These are phyloP conservation scores for Podila horticola DNA, from an alignment of 192 early-diverging fungal species.

Conservation along the genomic window DNA sequence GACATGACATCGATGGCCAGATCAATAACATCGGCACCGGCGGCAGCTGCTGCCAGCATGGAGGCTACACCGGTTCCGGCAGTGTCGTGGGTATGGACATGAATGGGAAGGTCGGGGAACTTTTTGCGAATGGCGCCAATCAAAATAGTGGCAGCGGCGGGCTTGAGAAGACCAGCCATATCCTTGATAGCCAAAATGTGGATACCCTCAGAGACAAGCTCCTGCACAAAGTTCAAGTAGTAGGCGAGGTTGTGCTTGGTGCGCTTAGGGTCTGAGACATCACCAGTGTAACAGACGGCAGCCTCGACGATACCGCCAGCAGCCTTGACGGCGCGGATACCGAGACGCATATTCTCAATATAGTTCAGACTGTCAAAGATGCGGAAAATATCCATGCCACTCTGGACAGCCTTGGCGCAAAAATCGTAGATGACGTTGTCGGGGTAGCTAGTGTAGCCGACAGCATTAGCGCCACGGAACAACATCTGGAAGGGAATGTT, in stretches of 20 bases:
- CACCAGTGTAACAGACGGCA: constrained; percentile 93
- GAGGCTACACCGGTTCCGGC: constrained; percentile 96
- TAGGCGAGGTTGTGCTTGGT: constrained; percentile 92
- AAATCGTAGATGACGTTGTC: constrained; percentile 98
- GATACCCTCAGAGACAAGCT: constrained; percentile 90
- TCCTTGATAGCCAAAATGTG: constrained; percentile 95
- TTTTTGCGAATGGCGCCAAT: constrained; percentile 86
- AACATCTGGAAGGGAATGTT: constrained; percentile 99
- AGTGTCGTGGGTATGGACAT: constrained; percentile 97
- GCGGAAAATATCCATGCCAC: constrained; percentile 97
- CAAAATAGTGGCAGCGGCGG: constrained; percentile 87
- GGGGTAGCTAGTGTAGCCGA: constrained; percentile 97
- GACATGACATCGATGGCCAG: constrained; percentile 94
- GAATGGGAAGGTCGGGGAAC: constrained; percentile 93
- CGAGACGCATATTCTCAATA: constrained; percentile 93
- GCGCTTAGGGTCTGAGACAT: constrained; percentile 85
- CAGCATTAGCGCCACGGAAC: constrained; percentile 96
- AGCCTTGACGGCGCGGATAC: constrained; percentile 91
- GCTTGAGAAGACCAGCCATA: constrained; percentile 98
- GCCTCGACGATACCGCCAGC: constrained; percentile 96
- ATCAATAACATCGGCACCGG: constrained; percentile 95
- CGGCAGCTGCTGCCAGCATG: constrained; percentile 92
- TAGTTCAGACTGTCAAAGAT: constrained; percentile 99
- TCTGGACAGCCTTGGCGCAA: constrained; percentile 87
- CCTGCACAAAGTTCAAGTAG: constrained; percentile 90